Conservation (phyloP, 257 asterid species). For the Forsythia suspensa region DNA sequence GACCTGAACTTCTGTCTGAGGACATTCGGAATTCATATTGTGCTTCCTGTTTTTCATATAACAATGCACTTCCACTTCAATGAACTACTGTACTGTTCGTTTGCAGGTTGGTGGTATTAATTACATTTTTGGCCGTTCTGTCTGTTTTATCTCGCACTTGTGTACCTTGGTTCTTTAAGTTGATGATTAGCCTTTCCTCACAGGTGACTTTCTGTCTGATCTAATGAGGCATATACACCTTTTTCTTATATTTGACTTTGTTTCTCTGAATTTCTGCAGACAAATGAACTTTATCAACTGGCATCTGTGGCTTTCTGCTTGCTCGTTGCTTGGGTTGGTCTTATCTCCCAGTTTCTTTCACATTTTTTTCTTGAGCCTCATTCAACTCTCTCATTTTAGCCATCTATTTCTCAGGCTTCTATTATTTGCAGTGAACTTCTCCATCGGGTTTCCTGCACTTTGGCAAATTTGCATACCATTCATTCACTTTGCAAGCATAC, state of each 20-base stretch:
- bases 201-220: slow-evolving; percentile 51
- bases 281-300: slow-evolving; percentile 82
- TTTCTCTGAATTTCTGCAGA: slow-evolving; percentile 54
- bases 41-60: slow-evolving; percentile 1
- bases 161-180: slow-evolving; percentile 72
- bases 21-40: slow-evolving; percentile 10
- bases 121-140: slow-evolving; percentile 52
- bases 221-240: slow-evolving; percentile 20
- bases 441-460: neutral
- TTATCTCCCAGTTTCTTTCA: slow-evolving; percentile 32
- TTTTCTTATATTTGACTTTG: slow-evolving; percentile 33
- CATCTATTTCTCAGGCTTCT: slow-evolving; percentile 18
- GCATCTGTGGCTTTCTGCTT: slow-evolving; percentile 88
- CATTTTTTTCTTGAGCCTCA: slow-evolving; percentile 1
- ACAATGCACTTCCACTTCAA: slow-evolving; percentile 18
- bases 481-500: neutral
- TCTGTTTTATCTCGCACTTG: slow-evolving; percentile 58
- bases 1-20: slow-evolving; percentile 17
- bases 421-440: neutral
- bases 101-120: slow-evolving; percentile 62
- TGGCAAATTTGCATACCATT: neutral
- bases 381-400: slow-evolving; percentile 6
- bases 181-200: slow-evolving; percentile 79
- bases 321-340: slow-evolving; percentile 84
- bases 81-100: slow-evolving; percentile 12